Base-by-base conservation (phyloP, 2,329 filamentous ascomycete species). In the Colletotrichum incanum region DNA sequence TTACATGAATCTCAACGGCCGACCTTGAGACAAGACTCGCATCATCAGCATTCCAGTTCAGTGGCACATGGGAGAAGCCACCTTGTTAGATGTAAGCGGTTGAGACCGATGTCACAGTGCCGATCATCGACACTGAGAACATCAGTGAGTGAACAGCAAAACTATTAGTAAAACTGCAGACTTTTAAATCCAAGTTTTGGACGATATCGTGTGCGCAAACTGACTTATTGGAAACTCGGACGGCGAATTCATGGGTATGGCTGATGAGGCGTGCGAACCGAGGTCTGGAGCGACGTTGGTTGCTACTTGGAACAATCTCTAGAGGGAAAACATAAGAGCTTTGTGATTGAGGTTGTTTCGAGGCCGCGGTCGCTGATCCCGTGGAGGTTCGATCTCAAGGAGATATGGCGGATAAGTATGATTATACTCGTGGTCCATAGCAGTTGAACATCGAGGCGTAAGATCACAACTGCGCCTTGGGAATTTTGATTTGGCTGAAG, bases 41-140 rank as follows among this genome's bases (percentile, higher is more conserved):
- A 55, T 65, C 70, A 64, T 64, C 12, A 16, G n/a, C 34, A 63
- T 64, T 49, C 70, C 66, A 39, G n/a, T 16, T 11, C 18, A 20
- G 41, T 20, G 23, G 14, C 31, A 50, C 59, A 62, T 26, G 45
- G 45, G 26, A 20, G 7, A 49, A 67, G 65, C 65, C 66, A 67
- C 43, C 20, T 28, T 56, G 41, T 20, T 49, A 18, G 23, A 31
- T 50, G 20, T 23, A 34, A 39, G 52, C 23, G 50, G 45, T n/a
- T 60, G 26, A 70, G 47, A 65, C 69, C 16, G 26, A 34, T 45
- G 37, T 26, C 28, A 14, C 23, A 31, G 28, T 12, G 41, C 65
- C n/a, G n/a, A n/a, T 16, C 20, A 28, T 56, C 41, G 31, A 26
- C 8, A 9, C 9, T n/a, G 6, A 16, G 43, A 37, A 18, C 39